Conservation (phyloP, 345 rosid species). For the Acer yangbiense region DNA sequence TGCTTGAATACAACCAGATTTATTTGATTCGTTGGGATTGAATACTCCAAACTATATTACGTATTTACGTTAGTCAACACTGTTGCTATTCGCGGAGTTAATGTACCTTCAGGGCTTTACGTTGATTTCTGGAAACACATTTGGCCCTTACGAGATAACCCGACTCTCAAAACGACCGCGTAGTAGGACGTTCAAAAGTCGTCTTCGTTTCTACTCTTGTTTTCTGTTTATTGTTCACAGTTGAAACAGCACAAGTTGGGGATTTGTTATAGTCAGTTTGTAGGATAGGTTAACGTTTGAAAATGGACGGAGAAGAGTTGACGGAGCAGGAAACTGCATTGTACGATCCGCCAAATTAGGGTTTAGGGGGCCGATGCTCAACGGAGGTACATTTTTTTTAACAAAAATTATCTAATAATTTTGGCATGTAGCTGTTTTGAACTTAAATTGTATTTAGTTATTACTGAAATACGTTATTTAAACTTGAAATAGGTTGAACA, state of each 20-base stretch:
- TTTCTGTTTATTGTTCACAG: background rate
- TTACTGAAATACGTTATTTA: background rate
- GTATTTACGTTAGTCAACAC: too few species aligned
- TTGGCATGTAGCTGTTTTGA: background rate
- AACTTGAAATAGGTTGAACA: constrained; percentile 60
- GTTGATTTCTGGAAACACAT: too few species aligned
- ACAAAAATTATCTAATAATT: background rate
- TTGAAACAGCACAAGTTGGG: background rate
- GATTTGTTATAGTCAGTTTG: background rate
- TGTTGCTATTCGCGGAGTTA: too few species aligned
- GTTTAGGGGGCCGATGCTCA: constrained; percentile 99
- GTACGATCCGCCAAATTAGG: constrained; percentile 95
- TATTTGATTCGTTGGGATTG: too few species aligned
- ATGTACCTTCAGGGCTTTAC: too few species aligned
- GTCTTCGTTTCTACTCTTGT: background rate
- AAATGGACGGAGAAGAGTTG: constrained; percentile 86
- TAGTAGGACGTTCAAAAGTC: background rate
- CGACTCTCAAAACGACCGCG: background rate
- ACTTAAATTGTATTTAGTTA: background rate
- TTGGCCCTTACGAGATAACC: too few species aligned
- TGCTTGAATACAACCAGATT: too few species aligned
- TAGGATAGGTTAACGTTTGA: constrained; percentile 27
- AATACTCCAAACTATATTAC: too few species aligned
- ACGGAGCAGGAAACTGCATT: constrained; percentile 97
- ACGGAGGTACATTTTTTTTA: constrained; percentile 50